A percentile compares a stretch with the other conserved stretches of the same genome.
These are phyloP conservation scores for Cydonia oblonga DNA, from an alignment of 331 rosid genomes.

Conservation along the genomic window DNA sequence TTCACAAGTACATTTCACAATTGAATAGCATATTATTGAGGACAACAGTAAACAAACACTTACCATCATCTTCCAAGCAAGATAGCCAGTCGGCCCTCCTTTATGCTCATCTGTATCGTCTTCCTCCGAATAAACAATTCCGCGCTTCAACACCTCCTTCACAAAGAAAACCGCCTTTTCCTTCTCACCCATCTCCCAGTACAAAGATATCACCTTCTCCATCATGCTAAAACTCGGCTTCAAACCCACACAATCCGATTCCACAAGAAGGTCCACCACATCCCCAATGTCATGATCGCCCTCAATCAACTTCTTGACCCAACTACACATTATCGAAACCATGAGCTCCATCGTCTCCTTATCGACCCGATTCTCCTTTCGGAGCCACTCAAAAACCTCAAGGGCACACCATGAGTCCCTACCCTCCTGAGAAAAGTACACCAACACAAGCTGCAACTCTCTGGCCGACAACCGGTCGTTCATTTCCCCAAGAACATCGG, in stretches of 20 bases:
- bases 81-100: conserved; percentile 95
- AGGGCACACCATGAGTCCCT: conserved; percentile 97
- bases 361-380: conserved; percentile 85
- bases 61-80: conserved; percentile 99
- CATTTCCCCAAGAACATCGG: conserved; percentile 88
- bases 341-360: conserved; percentile 97
- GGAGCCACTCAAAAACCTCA: conserved; percentile 96
- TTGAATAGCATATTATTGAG: background rate
- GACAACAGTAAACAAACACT: background rate
- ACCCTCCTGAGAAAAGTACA: conserved; percentile 89
- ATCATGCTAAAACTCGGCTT: conserved; percentile 86
- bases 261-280: conserved; percentile 87
- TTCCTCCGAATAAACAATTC: conserved; percentile 33
- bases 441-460: conserved; percentile 83
- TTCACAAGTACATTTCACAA: background rate
- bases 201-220: conserved; percentile 88
- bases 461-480: conserved; percentile 79
- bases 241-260: conserved; percentile 94
- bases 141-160: conserved; percentile 66
- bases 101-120: conserved; percentile 49
- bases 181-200: conserved; percentile 83
- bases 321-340: conserved; percentile 87
- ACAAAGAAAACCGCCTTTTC: conserved; percentile 53
- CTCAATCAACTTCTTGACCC: conserved; percentile 78
- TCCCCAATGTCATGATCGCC: conserved; percentile 52